Percentiles rank a stretch among this genome's conserved stretches.
phyloP scores from a whole-genome alignment of 345 rosid genomes.

The Eutrema japonicum region DNA sequence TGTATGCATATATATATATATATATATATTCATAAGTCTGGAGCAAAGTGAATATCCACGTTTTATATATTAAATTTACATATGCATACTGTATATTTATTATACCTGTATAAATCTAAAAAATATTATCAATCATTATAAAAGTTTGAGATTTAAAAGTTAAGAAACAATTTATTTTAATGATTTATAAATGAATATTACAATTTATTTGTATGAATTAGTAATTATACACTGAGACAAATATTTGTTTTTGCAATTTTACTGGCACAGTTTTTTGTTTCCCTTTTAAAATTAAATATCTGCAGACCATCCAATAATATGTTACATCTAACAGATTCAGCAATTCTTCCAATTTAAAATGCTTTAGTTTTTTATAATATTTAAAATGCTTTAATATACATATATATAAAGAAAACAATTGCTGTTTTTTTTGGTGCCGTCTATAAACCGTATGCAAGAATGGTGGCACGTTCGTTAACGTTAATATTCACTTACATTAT shows the following conservation, averaged over 20 bases:
- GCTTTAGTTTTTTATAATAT: background rate
- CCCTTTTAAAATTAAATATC: background rate
- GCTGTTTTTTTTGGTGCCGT: background rate
- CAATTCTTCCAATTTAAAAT: background rate
- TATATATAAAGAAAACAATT: background rate
- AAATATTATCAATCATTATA: background rate
- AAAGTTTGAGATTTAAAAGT: background rate
- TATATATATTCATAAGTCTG: no score
- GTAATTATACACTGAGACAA: background rate
- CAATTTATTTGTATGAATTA: background rate
- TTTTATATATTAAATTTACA: background rate
- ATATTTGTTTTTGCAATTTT: background rate
- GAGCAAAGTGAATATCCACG: no score
- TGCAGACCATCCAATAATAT: background rate
- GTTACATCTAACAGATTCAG: background rate
- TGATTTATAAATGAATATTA: background rate
- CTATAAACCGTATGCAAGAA: slow-evolving; percentile 17
- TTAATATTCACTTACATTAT: slow-evolving; percentile 3
- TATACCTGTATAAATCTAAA: background rate
- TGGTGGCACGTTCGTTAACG: slow-evolving; percentile 19
- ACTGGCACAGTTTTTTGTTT: background rate
- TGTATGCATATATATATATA: background rate
- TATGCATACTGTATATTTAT: background rate
- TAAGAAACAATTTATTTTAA: background rate
- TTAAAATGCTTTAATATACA: background rate